Evolutionary conservation across 78 protist species (phyloP), one percentile per base, ranked within the genome.

Genomic region (Diacronema lutheri): DNA sequence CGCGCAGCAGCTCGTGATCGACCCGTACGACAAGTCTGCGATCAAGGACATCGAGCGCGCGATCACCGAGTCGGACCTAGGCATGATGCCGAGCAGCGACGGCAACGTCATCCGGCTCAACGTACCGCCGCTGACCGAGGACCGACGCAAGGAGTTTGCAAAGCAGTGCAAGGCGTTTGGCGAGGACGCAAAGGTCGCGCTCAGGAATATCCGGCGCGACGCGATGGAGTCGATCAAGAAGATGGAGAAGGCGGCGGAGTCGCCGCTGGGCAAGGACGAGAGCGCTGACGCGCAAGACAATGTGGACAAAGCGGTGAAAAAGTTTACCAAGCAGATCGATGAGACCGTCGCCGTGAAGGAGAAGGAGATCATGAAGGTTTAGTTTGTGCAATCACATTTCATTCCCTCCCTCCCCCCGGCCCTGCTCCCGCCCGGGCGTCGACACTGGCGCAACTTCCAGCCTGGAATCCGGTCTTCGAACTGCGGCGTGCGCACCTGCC

Each of bases 191-290:
- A 71, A 71, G 79, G 38, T 33, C 16, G 41, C 41, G 25, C 16
- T 64, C 12, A 57, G 79, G 38, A 71, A 71, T 35, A 56, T 71
- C 26, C 79, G 79, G 26, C 33, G 38, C 26, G 35, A 9, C 1
- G 57, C 79, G 38, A 37, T 71, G 21, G 79, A 71, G 16, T 38
- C 41, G 79, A 38, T 71, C 79, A 71, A 71, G 79, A 41, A 41
- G 57, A 1, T 29, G 14, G 50, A 23, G 31, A 65, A 65, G 73
- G 29, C 29, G 41, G 73, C 41, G 21, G 66, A 29, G 4, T 10
- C 26, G 33, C 11, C 50, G 50, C 35, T 61, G 33, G 10, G 66
- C 21, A 20, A 61, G 21, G 66, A 61, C 66, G 66, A 3, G 66
- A 35, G 7, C 66, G 21, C 11, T n/a, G 33, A 61, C 33, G 9